A percentile compares a stretch with the other conserved stretches of the same genome.
Evolutionary conservation across 1,139 yeast genomes (phyloP).

Genomic region (Kurtzmaniella natalensis): DNA sequence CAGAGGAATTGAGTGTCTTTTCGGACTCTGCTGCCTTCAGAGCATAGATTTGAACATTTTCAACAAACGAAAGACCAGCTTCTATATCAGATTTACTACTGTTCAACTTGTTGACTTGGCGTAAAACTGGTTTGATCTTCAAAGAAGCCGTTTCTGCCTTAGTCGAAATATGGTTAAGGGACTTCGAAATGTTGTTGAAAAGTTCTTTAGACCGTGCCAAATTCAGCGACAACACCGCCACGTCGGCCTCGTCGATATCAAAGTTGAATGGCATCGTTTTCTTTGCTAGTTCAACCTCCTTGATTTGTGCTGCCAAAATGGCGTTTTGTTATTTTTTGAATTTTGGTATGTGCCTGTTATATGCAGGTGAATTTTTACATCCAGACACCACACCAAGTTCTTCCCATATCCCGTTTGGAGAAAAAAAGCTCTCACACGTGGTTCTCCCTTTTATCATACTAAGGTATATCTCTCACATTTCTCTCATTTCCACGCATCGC

Average conservation of each 20-base stretch:
- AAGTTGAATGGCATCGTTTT: slow-evolving; percentile 22
- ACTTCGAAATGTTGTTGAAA: slow-evolving; percentile 51
- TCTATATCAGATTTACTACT: slow-evolving; percentile 57
- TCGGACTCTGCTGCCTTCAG: slow-evolving; percentile 54
- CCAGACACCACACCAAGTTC: not conserved
- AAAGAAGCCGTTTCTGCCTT: slow-evolving; percentile 61
- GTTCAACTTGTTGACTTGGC: slow-evolving; percentile 55
- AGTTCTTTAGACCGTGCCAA: slow-evolving; percentile 55
- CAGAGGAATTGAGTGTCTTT: slow-evolving; percentile 31
- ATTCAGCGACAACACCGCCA: slow-evolving; percentile 75
- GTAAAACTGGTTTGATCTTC: slow-evolving; percentile 67
- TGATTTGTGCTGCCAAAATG: too few relatives aligned
- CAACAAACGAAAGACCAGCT: slow-evolving; percentile 54
- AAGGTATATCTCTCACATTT: too few relatives aligned
- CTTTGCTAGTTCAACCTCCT: too few relatives aligned
- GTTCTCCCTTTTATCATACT: too few relatives aligned
- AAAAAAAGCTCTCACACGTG: too few relatives aligned
- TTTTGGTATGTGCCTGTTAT: too few relatives aligned
- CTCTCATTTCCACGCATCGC: too few relatives aligned
- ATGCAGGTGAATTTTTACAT: too few relatives aligned
- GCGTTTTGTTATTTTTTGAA: too few relatives aligned
- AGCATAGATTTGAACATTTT: slow-evolving; percentile 64
- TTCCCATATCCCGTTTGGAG: too few relatives aligned
- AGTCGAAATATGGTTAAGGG: slow-evolving; percentile 51
- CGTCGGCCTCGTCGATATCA: slow-evolving; percentile 80